Conservation (phyloP, 2,329 filamentous ascomycete genomes). For the Lasiodiplodia hormozganensis region DNA sequence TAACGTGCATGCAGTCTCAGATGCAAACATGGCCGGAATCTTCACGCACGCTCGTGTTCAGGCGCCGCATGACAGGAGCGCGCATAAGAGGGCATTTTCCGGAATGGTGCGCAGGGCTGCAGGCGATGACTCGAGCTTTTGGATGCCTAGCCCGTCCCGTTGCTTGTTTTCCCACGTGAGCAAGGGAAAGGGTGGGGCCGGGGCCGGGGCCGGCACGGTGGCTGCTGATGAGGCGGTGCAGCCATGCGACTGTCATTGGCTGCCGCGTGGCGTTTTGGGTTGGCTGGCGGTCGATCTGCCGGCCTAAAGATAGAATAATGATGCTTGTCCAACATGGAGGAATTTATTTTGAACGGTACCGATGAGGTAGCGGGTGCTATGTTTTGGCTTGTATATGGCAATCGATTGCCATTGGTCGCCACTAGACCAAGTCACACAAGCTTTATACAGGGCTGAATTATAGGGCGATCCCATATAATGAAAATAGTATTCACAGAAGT, state of each 20-base stretch:
- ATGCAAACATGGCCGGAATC: background rate
- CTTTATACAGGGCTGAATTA: background rate
- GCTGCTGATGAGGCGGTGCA: constrained; percentile 22
- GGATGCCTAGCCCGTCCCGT: background rate
- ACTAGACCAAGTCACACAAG: background rate
- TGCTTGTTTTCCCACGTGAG: background rate
- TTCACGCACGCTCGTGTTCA: background rate
- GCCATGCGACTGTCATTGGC: background rate
- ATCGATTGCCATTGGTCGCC: background rate
- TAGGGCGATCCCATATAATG: background rate
- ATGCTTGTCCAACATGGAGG: background rate
- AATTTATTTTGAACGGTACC: background rate
- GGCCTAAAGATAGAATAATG: constrained; percentile 1
- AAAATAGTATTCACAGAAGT: background rate
- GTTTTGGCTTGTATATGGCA: background rate
- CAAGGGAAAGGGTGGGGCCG: background rate
- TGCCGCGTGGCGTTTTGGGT: background rate
- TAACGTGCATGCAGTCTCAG: background rate
- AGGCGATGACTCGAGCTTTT: background rate
- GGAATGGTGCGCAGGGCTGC: background rate
- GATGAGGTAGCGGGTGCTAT: background rate
- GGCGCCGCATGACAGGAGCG: background rate
- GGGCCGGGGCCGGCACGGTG: background rate
- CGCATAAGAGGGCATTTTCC: background rate
- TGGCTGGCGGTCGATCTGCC: background rate